These are phyloP conservation scores for Myxozyma vanderwaltii DNA, from an alignment of 805 yeast genomes.

Conservation along the genomic window DNA sequence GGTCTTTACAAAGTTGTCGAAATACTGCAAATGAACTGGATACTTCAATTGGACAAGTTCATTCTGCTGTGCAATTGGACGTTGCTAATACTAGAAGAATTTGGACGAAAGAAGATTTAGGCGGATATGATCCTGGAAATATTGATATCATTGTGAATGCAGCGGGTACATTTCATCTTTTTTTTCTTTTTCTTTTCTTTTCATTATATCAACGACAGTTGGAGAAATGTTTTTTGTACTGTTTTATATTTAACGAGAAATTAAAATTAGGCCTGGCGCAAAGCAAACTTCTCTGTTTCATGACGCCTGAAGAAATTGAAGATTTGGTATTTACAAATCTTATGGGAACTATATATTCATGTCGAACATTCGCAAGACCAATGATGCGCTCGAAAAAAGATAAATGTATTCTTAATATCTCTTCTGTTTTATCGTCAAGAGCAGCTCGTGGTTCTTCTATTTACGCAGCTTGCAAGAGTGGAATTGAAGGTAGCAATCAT, in stretches of 20 bases:
- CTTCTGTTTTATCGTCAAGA: constrained; percentile 61
- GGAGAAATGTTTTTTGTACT: not conserved
- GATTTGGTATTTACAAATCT: constrained; percentile 59
- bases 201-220: not conserved
- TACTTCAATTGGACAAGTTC: constrained; percentile 13
- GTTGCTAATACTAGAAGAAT: constrained; percentile 14
- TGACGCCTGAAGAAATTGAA: constrained; percentile 49
- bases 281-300: constrained; percentile 49
- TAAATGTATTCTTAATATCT: constrained; percentile 58
- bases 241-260: constrained; percentile 5
- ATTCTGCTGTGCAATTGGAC: constrained; percentile 24
- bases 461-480: constrained; percentile 73
- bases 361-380: constrained; percentile 54
- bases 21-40: constrained; percentile 34
- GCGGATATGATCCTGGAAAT: constrained; percentile 8
- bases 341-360: constrained; percentile 59
- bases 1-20: constrained; percentile 48
- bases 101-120: constrained; percentile 26
- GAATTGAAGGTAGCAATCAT: constrained; percentile 46
- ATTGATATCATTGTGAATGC: constrained; percentile 55
- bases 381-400: constrained; percentile 48
- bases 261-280: constrained; percentile 58
- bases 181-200: too few relatives aligned
- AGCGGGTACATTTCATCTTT: too few relatives aligned
- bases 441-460: constrained; percentile 45